A percentile compares a stretch with the other conserved stretches of the same genome.
Evolutionary conservation across 768 basidiomycete genomes (phyloP).

Genomic region (Erythrobasidium yunnanense): DNA sequence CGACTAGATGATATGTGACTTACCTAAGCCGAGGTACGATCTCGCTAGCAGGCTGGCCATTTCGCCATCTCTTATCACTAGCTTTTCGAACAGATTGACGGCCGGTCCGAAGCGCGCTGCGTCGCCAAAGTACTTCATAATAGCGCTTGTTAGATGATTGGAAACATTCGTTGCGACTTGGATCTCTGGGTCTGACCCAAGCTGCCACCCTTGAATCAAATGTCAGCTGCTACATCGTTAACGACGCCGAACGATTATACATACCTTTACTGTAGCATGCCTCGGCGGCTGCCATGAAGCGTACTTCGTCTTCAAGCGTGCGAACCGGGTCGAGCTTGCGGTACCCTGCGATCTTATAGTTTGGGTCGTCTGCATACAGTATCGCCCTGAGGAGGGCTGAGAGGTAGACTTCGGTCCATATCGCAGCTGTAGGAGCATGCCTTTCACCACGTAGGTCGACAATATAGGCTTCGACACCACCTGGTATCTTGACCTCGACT

Average conservation of each 20-base stretch:
- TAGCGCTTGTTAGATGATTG: constrained; percentile 86
- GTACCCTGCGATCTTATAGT: constrained; percentile 80
- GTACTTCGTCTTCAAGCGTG: constrained; percentile 70
- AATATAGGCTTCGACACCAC: constrained; percentile 86
- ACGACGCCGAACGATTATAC: constrained; percentile 25
- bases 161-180: constrained; percentile 94
- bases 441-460: constrained; percentile 88
- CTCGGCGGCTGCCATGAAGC: constrained; percentile 84
- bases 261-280: constrained; percentile 73
- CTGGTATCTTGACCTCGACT: constrained; percentile 96
- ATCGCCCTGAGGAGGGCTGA: constrained; percentile 84
- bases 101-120: constrained; percentile 67
- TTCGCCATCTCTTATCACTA: constrained; percentile 75
- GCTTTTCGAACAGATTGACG: constrained; percentile 86
- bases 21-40: constrained; percentile 95
- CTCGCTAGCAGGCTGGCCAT: constrained; percentile 74
- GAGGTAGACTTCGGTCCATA: constrained; percentile 96
- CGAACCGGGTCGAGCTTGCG: constrained; percentile 93
- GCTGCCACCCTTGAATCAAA: constrained; percentile 69
- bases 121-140: constrained; percentile 94
- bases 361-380: constrained; percentile 89
- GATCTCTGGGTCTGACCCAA: constrained; percentile 95
- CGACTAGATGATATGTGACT: constrained; percentile 41
- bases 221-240: not conserved
- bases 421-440: constrained; percentile 55